Evolutionary conservation across 345 rosid genomes (phyloP).

Genomic region (Salix viminalis): DNA sequence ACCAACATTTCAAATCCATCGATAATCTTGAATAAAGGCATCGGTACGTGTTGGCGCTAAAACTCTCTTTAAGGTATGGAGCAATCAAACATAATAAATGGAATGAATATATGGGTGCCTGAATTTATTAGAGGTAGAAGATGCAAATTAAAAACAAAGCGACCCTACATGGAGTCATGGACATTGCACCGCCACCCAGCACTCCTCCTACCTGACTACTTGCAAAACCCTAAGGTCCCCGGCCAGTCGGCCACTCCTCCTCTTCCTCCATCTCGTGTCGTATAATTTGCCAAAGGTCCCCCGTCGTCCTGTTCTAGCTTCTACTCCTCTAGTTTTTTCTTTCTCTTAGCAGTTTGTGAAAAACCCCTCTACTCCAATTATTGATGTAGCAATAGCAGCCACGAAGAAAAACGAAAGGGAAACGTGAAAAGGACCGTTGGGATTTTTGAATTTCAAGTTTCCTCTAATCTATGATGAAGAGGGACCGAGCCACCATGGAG

Average conservation of each 20-base stretch:
- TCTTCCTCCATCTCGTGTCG: background rate
- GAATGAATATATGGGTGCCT: background rate
- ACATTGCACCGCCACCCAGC: background rate
- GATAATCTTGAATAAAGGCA: too few species aligned
- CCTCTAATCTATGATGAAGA: constrained; percentile 3
- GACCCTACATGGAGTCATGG: background rate
- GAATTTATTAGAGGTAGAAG: background rate
- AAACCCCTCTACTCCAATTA: background rate
- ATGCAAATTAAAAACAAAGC: too few species aligned
- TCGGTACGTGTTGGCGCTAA: too few species aligned
- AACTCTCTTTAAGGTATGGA: too few species aligned
- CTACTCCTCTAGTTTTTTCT: background rate
- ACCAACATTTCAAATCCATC: too few species aligned
- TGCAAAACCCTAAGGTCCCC: background rate
- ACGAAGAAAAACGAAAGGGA: background rate
- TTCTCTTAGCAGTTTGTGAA: background rate
- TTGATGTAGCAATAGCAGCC: background rate
- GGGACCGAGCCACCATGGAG: background rate
- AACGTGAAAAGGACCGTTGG: constrained; percentile 27
- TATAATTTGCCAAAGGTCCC: background rate
- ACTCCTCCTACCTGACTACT: background rate
- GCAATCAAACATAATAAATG: background rate
- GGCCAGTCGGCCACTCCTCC: background rate
- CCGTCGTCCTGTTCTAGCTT: background rate
- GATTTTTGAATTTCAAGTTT: constrained; percentile 44